Evolutionary conservation across 805 yeast species (phyloP).

Genomic region (Diddensiella caesifluorescens): DNA sequence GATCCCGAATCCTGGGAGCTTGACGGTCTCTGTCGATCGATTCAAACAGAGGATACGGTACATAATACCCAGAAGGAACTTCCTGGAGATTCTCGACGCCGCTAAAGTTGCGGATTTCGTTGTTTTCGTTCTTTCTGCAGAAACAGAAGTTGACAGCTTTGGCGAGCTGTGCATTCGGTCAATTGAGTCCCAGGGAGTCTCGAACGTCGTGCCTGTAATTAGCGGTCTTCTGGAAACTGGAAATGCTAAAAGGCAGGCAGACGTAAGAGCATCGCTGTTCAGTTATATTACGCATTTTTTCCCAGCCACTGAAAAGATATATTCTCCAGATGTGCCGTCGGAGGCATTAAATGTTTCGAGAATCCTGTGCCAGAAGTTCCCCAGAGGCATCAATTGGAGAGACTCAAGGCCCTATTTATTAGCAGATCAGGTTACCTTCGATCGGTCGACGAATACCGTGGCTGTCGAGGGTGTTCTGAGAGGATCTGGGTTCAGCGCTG

Average conservation of each 20-base stretch:
- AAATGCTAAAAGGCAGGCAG: conserved; percentile 71
- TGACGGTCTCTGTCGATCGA: conserved; percentile 40
- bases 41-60: conserved; percentile 71
- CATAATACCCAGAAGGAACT: conserved; percentile 55
- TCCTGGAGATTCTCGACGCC: conserved; percentile 72
- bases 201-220: conserved; percentile 45
- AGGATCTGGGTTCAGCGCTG: conserved; percentile 73
- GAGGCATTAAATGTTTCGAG: conserved; percentile 75
- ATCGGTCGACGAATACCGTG: conserved; percentile 35
- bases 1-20: conserved; percentile 18
- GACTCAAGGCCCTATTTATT: conserved; percentile 85
- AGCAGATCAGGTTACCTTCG: conserved; percentile 57
- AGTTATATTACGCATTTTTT: conserved; percentile 70
- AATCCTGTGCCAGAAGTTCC: conserved; percentile 76
- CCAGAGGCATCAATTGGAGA: conserved; percentile 84
- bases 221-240: conserved; percentile 38
- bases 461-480: conserved; percentile 79
- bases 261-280: conserved; percentile 56
- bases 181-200: conserved; percentile 85
- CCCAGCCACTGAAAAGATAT: conserved; percentile 75
- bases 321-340: conserved; percentile 56
- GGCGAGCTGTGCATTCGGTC: conserved; percentile 92
- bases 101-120: conserved; percentile 87
- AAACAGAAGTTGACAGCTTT: conserved; percentile 71
- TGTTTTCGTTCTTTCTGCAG: conserved; percentile 82